Evolutionary conservation across 108 stramenopile genomes (phyloP).

Genomic region (Stephanodiscus minutulus): DNA sequence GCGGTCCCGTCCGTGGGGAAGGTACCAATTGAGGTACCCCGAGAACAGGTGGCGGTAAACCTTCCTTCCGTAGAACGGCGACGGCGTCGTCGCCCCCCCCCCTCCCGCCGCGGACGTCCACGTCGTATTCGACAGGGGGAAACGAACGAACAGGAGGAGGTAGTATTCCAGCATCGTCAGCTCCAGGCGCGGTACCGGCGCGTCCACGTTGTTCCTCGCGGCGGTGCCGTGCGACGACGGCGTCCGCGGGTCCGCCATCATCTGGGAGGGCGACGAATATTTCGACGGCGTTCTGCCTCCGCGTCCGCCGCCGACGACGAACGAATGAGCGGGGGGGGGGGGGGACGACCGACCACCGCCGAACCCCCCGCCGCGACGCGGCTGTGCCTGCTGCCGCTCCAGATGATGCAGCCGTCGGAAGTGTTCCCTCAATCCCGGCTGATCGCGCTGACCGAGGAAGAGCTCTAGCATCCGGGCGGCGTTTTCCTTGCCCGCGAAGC

Average conservation of each 20-base stretch:
- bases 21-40: slow-evolving; percentile 57
- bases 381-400: neutral
- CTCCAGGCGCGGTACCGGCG: slow-evolving; percentile 23
- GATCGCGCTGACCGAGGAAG: slow-evolving; percentile 11
- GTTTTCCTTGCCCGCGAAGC: slow-evolving; percentile 45
- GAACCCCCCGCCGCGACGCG: neutral
- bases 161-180: slow-evolving; percentile 78
- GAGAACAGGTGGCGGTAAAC: slow-evolving; percentile 69
- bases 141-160: slow-evolving; percentile 64
- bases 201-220: neutral
- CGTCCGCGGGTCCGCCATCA: slow-evolving; percentile 3
- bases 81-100: neutral
- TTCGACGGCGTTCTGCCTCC: slow-evolving; percentile 6
- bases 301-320: no score
- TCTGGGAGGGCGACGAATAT: slow-evolving; percentile 11
- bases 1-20: slow-evolving; percentile 41
- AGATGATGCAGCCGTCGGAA: slow-evolving; percentile 13
- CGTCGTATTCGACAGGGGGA: slow-evolving; percentile 60
- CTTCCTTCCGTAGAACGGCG: slow-evolving; percentile 59
- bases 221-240: neutral
- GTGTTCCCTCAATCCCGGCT: slow-evolving; percentile 19
- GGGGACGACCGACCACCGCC: neutral
- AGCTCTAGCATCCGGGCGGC: slow-evolving; percentile 31
- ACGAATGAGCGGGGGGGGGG: neutral
- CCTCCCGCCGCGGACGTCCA: neutral